Base-by-base conservation (phyloP, 163 green algal species). In the Prototheca cutis region DNA sequence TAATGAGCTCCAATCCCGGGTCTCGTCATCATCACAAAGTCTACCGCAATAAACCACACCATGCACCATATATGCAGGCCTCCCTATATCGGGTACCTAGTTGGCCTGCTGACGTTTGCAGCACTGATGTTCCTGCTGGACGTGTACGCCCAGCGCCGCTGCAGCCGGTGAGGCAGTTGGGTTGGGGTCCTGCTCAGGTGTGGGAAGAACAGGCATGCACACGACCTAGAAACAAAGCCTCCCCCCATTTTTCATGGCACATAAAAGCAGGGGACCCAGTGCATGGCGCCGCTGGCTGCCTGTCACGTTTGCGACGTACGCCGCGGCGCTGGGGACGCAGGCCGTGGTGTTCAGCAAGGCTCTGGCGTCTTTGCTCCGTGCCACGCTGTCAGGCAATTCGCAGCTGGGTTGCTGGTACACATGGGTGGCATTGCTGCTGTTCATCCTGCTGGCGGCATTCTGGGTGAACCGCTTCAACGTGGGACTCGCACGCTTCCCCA, bases 261-360 rank as follows among this genome's bases (percentile, higher is more conserved):
- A n/a, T n/a, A n/a, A n/a, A n/a, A n/a, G n/a, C n/a, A n/a, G n/a
- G n/a, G n/a, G n/a, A n/a, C n/a, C n/a, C n/a, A n/a, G n/a, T n/a
- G n/a, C n/a, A 4, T 88, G 82, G 80, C 62, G 61, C 24, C 48
- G 53, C 21, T 63, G 82, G 39, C 55, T 94, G 65, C 87, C 87
- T 6, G 70, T 95, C 53, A 61, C 65, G 21, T 95, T 91, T 57
- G 73, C 83, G 10, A 40, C 89, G n/a, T 90, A 87, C 67, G 80
- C 76, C 2, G 87, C 75, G 3, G 61, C 87, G 48, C 53, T 95
- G 8, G 87, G 87, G 48, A 95, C 87, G 6, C 87, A 94, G 68
- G 77, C 52, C 7, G 83, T 95, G 28, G 69, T 95, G 24, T 95
- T 91, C 64, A 73, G 72, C 70, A 95, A 95, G 64, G 78, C 73